Evolutionary conservation across 2,329 filamentous ascomycete genomes (phyloP), one percentile per base, ranked within the genome.

Genomic region (Pseudogymnoascus sp.): DNA sequence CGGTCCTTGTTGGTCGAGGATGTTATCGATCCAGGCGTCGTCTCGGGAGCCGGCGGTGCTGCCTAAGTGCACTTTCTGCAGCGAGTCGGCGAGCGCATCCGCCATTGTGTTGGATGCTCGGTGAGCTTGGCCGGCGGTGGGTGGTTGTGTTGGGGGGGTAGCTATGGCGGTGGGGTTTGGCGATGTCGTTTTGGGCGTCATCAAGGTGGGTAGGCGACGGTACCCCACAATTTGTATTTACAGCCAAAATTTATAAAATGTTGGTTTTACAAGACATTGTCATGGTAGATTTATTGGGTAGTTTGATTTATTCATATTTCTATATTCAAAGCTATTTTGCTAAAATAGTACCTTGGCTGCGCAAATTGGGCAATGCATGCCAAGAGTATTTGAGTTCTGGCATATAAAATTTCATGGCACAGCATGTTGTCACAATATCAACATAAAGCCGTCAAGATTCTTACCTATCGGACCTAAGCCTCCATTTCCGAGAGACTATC

Each of bases 1-100:
- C 58, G 80, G 79, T 60, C 77, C 76, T 64, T 76, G 75, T 66
- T 80, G 74, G 67, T 83, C 80, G 61, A 87, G 77, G 61, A 88
- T 77, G 64, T 82, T 76, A 70, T 88, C 86, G 65, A 88, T 84
- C 71, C 74, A 78, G 65, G 69, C 72, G 58, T 73, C 72, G 59
- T 66, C 65, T 27, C 69, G 68, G 58, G 68, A 64, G 18, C 69
- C 66, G 59, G 73, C 70, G 60, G 69, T 69, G 9, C 37, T 64
- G 12, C 64, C 64, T 25, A 86, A 71, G 59, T 78, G 78, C 63
- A 87, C 77, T 70, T 76, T 74, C 61, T 78, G 75, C 61, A 87
- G 76, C 67, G 81, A 79, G 63, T 76, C 74, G 12, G 76, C 72
- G 12, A 87, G 74, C 33, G 60, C 63, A 31, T 72, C 67, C 29